Conservation (phyloP, 108 stramenopile genomes). For the Pseudonitzschia pungens region DNA sequence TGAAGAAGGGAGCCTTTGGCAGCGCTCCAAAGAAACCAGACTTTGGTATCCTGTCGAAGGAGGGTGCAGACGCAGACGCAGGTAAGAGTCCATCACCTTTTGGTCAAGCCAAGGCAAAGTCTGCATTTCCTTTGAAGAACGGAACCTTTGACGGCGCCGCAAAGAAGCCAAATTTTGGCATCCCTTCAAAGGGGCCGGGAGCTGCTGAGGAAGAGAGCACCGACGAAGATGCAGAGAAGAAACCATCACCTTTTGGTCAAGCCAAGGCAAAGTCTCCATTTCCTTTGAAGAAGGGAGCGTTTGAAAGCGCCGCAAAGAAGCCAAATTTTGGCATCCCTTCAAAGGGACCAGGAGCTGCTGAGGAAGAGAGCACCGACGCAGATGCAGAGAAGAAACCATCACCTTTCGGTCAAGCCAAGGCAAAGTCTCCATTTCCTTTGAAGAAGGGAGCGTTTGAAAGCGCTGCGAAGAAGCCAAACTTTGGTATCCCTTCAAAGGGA, state of each 20-base stretch:
- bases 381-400: not conserved
- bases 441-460: not conserved
- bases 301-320: not conserved
- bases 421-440: not conserved
- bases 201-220: not conserved
- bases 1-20: too few species aligned
- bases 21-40: too few species aligned
- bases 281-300: not conserved
- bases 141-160: too few species aligned
- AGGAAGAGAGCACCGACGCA: not conserved
- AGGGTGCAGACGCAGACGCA: too few species aligned
- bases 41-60: too few species aligned
- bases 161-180: not conserved
- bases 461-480: not conserved
- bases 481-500: not conserved
- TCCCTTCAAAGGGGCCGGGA: not conserved
- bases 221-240: not conserved
- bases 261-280: slow-evolving; percentile 3
- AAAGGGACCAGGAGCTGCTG: not conserved
- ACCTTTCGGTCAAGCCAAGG: not conserved
- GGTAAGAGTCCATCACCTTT: not conserved
- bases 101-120: not conserved
- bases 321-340: not conserved
- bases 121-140: slow-evolving; percentile 1
- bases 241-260: not conserved